phyloP scores from a whole-genome alignment of 2,329 filamentous ascomycete genomes.

The Colletotrichum liriopes region DNA sequence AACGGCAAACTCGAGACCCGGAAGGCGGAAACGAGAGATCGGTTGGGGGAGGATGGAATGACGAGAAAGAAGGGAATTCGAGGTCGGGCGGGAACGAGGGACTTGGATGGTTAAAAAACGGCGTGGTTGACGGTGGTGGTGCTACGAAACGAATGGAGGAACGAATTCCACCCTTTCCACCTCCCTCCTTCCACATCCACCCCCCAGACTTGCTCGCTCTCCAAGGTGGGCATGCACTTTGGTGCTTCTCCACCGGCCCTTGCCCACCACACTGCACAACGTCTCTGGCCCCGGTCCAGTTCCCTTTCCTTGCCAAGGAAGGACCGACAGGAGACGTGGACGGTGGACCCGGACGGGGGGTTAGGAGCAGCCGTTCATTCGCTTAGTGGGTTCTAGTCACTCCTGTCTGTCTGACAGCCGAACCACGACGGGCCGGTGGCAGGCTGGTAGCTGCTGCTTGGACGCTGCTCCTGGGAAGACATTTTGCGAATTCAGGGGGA shows the following conservation, averaged over 20 bases:
- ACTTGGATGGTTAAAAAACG: conserved; percentile 41
- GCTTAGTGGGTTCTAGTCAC: conserved; percentile 13
- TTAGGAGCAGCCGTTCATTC: conserved; percentile 20
- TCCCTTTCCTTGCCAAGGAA: conserved; percentile 40
- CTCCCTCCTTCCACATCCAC: background rate
- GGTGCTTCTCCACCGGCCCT: conserved; percentile 9
- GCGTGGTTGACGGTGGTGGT: conserved; percentile 38
- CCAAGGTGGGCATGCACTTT: background rate
- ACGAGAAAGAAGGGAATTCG: conserved; percentile 20
- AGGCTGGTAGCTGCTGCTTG: conserved; percentile 20
- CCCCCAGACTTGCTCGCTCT: conserved; percentile 12
- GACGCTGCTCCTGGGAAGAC: conserved; percentile 14
- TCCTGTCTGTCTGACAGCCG: conserved; percentile 33
- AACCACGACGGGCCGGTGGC: conserved; percentile 23
- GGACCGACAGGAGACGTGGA: conserved; percentile 41
- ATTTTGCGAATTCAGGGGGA: conserved; percentile 26
- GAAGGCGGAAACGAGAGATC: conserved; percentile 36
- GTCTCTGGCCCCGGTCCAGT: conserved; percentile 26
- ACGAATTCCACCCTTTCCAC: conserved; percentile 9
- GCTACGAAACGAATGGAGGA: conserved; percentile 1
- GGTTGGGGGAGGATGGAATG: conserved; percentile 28
- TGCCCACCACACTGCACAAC: background rate
- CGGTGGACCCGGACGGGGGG: conserved; percentile 19
- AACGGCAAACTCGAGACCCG: conserved; percentile 37
- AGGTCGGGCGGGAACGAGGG: conserved; percentile 35